Base-by-base conservation (phyloP, 176 grass and related monocot species). In the Zea luxurians region DNA sequence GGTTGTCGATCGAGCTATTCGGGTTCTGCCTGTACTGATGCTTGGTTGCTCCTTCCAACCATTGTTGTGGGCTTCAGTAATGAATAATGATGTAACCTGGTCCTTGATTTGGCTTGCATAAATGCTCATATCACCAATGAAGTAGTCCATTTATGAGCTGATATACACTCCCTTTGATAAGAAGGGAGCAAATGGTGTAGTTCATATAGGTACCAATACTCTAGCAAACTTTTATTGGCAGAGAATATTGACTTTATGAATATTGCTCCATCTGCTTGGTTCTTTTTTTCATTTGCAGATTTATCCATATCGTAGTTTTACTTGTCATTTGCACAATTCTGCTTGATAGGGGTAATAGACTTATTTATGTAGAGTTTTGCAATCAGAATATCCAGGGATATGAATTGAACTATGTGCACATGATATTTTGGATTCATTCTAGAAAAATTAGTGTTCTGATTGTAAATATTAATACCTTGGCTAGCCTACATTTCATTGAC, bases 111-210 rank as follows among this genome's bases (percentile, higher is more conserved):
- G 43, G 57, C 34, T 49, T 71, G 27, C 43, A 81, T 73, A 53
- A 35, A 74, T 82, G n/a, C 47, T 74, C 11, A 50, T 64, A 44
- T 65, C 80, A 65, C 44, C 5, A 68, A 74, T 42, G n/a, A 48
- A 18, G 18, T 53, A 55, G 13, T 37, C 13, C 37, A 71, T 78
- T 72, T 6, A 64, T 44, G 53, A 44, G 38, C 43, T 78, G 48
- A 42, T 54, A 37, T 40, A 40, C 15, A 27, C 2, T 54, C 10
- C 13, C 0, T 68, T 76, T 17, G 34, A 61, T 27, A 62, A 48
- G 68, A 66, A 43, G 49, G 83, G 17, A 68, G 48, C 62, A 12
- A 64, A 57, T 12, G 10, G 3, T 48, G 20, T 65, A 41, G 37
- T 57, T 34, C 40, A 65, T 37, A 34, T 66, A 65, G 73, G 47